Base-by-base conservation (phyloP, 805 yeast species). In the Lipomyces kockii region DNA sequence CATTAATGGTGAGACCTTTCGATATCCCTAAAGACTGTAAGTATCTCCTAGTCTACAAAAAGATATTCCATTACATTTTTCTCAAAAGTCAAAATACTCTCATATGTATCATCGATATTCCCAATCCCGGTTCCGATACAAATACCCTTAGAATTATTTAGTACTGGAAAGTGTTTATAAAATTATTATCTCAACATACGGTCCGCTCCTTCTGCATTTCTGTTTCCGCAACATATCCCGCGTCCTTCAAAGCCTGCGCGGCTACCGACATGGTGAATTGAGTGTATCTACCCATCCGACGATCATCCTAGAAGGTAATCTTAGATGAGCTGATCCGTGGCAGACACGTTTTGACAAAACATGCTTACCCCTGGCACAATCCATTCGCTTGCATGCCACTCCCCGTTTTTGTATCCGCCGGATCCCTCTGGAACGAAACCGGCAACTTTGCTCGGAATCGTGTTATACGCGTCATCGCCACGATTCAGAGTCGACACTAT, bases 61-160 rank as follows among this genome's bases (percentile, higher is more conserved):
- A 46, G 39, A 1, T 12, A 37, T 64, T n/a, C 3, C 49, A 43
- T 27, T 46, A 68, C 69, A 20, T 80, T 78, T 2, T 75, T 71
- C 22, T 77, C 74, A 68, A 86, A 85, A 1, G 82, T 80, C 14
- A 86, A 82, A 1, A 91, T 78, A 72, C 89, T 91, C 2, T 85
- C 89, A 73, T 86, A 87, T 0, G 86, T 78, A 67, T 91, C 97
- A 20, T 86, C 88, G 59, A 94, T 83, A 1, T 97, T 90, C 0
- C 98, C 98, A 60, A 95, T 90, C 0, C 98, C 97, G 0, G 97
- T 88, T 0, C 98, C 99, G 8, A 94, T 85, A n/a, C 92, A 88
- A 1, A 91, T 92, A 1, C 98, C 96, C 2, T 86, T 22, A 25
- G 11, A 17, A 37, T 9, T 5, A 20, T 12, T 12, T 52, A 7